Conservation (phyloP, 2,329 filamentous ascomycete species). For the Malbranchea zuffiana region DNA sequence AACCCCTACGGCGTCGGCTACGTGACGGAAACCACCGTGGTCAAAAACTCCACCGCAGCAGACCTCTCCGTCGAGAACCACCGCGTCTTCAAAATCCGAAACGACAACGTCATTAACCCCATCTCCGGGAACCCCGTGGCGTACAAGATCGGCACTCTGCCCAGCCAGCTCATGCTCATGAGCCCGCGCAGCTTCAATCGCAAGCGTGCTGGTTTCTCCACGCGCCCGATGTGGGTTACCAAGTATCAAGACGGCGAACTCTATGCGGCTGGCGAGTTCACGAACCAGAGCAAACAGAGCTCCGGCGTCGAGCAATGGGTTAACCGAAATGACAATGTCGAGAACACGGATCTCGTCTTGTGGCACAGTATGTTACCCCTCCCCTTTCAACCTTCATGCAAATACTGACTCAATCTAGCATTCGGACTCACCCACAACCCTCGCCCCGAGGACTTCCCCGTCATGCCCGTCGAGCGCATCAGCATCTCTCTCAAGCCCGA, state of each 20-base stretch:
- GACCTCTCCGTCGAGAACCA: constrained; percentile 40
- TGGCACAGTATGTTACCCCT: constrained; percentile 27
- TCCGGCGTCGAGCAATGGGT: constrained; percentile 45
- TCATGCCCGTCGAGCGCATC: constrained; percentile 53
- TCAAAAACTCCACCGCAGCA: constrained; percentile 38
- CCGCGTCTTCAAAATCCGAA: constrained; percentile 50
- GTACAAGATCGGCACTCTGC: constrained; percentile 47
- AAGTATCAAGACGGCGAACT: constrained; percentile 44
- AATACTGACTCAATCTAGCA: constrained; percentile 18
- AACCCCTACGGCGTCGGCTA: constrained; percentile 46
- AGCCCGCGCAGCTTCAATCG: constrained; percentile 38
- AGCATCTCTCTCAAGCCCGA: constrained; percentile 40
- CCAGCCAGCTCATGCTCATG: constrained; percentile 49
- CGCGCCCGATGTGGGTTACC: constrained; percentile 46
- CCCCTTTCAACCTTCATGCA: constrained; percentile 24
- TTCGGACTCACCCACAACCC: constrained; percentile 54
- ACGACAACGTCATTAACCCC: constrained; percentile 41
- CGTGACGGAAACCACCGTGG: constrained; percentile 37
- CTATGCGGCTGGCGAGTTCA: constrained; percentile 46
- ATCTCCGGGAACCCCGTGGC: constrained; percentile 45
- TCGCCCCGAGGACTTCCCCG: constrained; percentile 54
- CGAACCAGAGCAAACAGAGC: constrained; percentile 46
- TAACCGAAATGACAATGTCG: constrained; percentile 35
- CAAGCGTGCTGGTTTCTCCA: constrained; percentile 45
- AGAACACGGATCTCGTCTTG: constrained; percentile 36